These are phyloP conservation scores for Saturnispora bothae DNA, from an alignment of 805 yeast genomes.

Conservation along the genomic window DNA sequence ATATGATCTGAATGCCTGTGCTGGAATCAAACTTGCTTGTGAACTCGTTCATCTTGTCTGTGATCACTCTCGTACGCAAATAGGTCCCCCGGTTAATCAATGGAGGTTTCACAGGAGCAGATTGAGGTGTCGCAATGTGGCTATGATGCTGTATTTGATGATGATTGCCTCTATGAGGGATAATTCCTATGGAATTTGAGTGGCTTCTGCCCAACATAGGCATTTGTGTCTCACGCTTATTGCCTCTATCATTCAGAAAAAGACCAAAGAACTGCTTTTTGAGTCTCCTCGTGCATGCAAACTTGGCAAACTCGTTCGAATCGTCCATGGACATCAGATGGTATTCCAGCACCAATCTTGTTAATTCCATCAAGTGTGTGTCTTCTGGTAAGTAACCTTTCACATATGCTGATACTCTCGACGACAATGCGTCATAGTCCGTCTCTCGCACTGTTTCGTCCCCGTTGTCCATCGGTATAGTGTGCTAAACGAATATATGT, in stretches of 20 bases:
- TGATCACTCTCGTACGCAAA: conserved; percentile 45
- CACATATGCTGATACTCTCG: conserved; percentile 43
- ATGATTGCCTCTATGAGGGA: too few relatives aligned
- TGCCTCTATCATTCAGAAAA: conserved; percentile 6
- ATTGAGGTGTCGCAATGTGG: too few relatives aligned
- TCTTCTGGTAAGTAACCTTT: conserved; percentile 34
- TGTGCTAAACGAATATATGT: not conserved
- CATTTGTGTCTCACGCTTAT: not conserved
- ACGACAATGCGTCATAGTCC: conserved; percentile 62
- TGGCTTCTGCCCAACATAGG: too few relatives aligned
- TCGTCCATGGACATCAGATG: conserved; percentile 29
- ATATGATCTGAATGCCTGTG: conserved; percentile 40
- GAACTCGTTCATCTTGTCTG: conserved; percentile 35
- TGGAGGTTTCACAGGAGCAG: conserved; percentile 37
- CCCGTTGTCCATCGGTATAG: not conserved
- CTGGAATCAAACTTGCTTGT: conserved; percentile 19
- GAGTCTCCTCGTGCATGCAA: conserved; percentile 28
- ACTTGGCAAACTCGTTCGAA: conserved; percentile 25
- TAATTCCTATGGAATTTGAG: too few relatives aligned
- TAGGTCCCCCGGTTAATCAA: conserved; percentile 65
- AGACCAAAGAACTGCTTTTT: conserved; percentile 29
- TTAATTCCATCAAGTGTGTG: conserved; percentile 27
- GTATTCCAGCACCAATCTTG: conserved; percentile 28
- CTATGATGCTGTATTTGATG: too few relatives aligned
- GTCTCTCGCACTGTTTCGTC: conserved; percentile 30